These are phyloP conservation scores for Forsythia suspensa DNA, from an alignment of 257 asterid genomes.

Conservation along the genomic window DNA sequence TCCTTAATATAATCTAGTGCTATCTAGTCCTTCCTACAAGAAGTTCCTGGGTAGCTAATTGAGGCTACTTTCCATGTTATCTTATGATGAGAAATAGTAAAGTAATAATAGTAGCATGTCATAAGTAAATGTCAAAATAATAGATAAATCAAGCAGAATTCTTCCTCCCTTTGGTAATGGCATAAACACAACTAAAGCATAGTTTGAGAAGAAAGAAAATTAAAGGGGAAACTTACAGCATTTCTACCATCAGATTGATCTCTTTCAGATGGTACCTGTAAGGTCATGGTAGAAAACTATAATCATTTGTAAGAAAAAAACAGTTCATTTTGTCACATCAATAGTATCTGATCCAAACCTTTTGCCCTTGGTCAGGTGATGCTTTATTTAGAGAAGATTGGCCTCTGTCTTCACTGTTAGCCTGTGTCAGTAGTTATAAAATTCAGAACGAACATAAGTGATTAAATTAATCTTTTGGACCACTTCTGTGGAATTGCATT, in stretches of 20 bases:
- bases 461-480: background rate
- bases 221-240: slow-evolving; percentile 44
- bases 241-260: slow-evolving; percentile 47
- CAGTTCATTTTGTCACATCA: background rate
- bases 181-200: slow-evolving; percentile 1
- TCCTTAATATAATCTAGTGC: no score
- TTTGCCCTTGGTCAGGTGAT: slow-evolving; percentile 19
- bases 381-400: slow-evolving; percentile 18
- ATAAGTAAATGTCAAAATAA: no score
- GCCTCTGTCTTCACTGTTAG: slow-evolving; percentile 23
- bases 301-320: background rate
- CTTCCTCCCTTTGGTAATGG: background rate
- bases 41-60: no score
- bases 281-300: background rate
- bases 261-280: slow-evolving; percentile 31
- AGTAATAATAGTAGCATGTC: no score
- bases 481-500: background rate
- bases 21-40: no score
- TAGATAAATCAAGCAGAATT: no score
- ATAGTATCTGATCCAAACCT: slow-evolving; percentile 14
- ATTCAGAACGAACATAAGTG: background rate
- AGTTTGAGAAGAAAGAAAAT: background rate
- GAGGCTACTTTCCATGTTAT: no score
- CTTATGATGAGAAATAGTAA: no score
- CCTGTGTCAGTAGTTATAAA: slow-evolving; percentile 21